These are phyloP conservation scores for Ophiostoma piceae DNA, from an alignment of 2,329 filamentous ascomycete genomes.

Conservation along the genomic window DNA sequence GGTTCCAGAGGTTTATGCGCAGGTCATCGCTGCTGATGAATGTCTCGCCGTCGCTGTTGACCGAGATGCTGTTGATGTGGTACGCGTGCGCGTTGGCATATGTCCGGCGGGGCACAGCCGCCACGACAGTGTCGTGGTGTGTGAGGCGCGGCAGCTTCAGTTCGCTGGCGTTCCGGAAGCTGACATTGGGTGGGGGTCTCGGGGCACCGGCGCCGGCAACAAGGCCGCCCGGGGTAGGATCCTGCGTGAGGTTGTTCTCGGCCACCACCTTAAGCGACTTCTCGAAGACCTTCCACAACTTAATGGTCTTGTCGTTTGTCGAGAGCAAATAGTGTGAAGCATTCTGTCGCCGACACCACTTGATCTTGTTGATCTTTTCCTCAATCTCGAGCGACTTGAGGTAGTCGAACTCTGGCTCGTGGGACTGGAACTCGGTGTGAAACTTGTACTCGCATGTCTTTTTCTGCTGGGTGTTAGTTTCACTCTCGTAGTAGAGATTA, in stretches of 20 bases:
- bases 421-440: slow-evolving; percentile 98
- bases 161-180: slow-evolving; percentile 75
- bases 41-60: slow-evolving; percentile 98
- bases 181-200: slow-evolving; percentile 62
- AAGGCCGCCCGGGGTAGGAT: slow-evolving; percentile 72
- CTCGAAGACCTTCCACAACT: slow-evolving; percentile 99
- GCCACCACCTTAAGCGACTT: slow-evolving; percentile 98
- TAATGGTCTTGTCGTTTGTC: slow-evolving; percentile 99
- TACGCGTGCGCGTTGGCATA: slow-evolving; percentile 99
- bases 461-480: slow-evolving; percentile 60
- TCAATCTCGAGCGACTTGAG: slow-evolving; percentile 98
- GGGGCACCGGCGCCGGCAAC: slow-evolving; percentile 73
- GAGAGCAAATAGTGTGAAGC: slow-evolving; percentile 96
- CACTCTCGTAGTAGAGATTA: no score
- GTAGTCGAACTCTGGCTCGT: slow-evolving; percentile 99
- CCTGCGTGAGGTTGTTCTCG: slow-evolving; percentile 95
- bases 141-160: slow-evolving; percentile 93
- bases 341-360: slow-evolving; percentile 98
- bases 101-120: slow-evolving; percentile 88
- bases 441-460: slow-evolving; percentile 99
- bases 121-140: slow-evolving; percentile 96
- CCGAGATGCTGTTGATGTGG: slow-evolving; percentile 99
- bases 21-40: slow-evolving; percentile 99
- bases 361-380: slow-evolving; percentile 99
- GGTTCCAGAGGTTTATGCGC: slow-evolving; percentile 96